A percentile compares a stretch with the other conserved stretches of the same genome.
phyloP scores from a whole-genome alignment of 495 filamentous ascomycete species.

The Cryomyces antarcticus region DNA sequence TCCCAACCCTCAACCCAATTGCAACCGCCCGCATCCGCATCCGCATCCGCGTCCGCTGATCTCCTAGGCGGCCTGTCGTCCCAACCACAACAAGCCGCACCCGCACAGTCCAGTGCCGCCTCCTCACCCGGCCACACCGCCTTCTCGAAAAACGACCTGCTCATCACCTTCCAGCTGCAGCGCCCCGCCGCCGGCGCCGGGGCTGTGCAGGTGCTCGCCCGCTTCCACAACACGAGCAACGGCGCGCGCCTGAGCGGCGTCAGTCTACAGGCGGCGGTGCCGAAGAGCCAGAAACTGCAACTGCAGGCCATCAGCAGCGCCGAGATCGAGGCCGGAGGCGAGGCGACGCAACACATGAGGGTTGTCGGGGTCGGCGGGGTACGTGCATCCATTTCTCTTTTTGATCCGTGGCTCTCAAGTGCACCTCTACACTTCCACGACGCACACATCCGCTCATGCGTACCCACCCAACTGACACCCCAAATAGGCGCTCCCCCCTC shows the following conservation, averaged over 20 bases:
- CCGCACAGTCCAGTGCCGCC: conserved; percentile 15
- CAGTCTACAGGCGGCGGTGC: conserved; percentile 80
- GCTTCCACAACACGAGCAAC: conserved; percentile 58
- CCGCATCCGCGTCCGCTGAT: conserved; percentile 26
- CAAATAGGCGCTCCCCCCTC: conserved; percentile 37
- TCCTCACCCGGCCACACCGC: conserved; percentile 34
- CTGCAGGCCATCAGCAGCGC: conserved; percentile 66
- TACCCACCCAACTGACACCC: background rate
- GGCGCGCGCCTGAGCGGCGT: conserved; percentile 46
- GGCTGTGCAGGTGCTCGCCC: conserved; percentile 55
- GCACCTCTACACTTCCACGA: background rate
- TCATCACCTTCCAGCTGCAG: conserved; percentile 62
- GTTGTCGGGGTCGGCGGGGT: conserved; percentile 69
- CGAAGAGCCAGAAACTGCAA: conserved; percentile 83
- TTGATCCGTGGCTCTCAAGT: background rate
- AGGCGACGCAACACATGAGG: conserved; percentile 78
- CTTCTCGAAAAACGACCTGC: conserved; percentile 71
- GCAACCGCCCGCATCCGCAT: conserved; percentile 10
- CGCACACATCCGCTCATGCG: too few species aligned
- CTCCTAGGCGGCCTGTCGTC: conserved; percentile 24
- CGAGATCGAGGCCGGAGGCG: conserved; percentile 54
- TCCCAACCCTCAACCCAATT: conserved; percentile 3
- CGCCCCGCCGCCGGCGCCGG: conserved; percentile 34
- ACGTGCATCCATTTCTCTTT: conserved; percentile 24
- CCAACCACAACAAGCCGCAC: conserved; percentile 25